Base-by-base conservation (phyloP, 2,329 filamentous ascomycete genomes). In the Aspergillus phoenicis region DNA sequence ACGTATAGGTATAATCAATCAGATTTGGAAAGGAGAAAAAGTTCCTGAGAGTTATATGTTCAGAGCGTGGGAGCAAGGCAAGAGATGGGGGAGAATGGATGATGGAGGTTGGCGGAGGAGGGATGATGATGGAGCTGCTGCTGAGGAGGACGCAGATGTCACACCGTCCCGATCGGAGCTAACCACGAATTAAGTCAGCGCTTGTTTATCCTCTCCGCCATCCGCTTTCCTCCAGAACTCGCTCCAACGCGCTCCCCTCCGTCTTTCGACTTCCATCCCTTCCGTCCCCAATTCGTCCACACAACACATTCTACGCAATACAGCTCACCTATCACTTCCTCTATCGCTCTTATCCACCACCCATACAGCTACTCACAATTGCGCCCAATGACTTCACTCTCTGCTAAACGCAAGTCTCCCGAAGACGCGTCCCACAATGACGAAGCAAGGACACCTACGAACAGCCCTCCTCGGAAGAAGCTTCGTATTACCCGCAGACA, bases 401-500 rank as follows among this genome's bases (percentile, higher is more conserved):
- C 72, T 28, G 68, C 71, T 53, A 82, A 78, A 65, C 73, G 75
- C 61, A 81, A 79, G 65, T 77, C 77, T 36, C 70, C 71, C 52
- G 73, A 73, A 58, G 71, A 77, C 62, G 66, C 62, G 58, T 63
- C 74, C 49, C 58, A 86, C 85, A 83, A 79, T 80, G 61, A 81
- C 81, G 57, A 75, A 52, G 76, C 73, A 57, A 73, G 68, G 63
- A 79, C 80, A 22, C 80, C 80, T 8, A 75, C 71, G 30, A 74
- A 80, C 73, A 89, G 86, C 70, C 89, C 89, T 2, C 83, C 84
- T 58, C 89, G 84, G 76, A 89, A 85, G 78, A 83, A 79, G 70
- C 78, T 84, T 61, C 86, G 83, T 47, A 84, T 94, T 64, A 88
- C 87, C 3, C 75, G 85, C 59, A 82, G 83, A 43, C 91, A 96